Base-by-base conservation (phyloP, 805 yeast genomes). In the Pichia paraexigua region DNA sequence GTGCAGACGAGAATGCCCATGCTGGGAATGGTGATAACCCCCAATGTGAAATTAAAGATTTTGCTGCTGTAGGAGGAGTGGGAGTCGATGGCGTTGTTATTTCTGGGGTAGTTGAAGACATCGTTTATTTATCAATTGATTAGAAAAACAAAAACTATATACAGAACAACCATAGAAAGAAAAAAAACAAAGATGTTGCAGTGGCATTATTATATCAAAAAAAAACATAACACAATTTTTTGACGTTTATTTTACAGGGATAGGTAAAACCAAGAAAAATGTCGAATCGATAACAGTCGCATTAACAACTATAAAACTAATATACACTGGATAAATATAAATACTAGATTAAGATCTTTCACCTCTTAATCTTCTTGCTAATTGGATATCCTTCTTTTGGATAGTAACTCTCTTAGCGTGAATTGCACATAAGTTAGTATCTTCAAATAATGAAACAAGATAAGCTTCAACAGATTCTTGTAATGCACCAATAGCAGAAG, bases 401-500 rank as follows among this genome's bases (percentile, higher is more conserved):
- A 92, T 89, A 60, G 99, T 92, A 63, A 92, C 98, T 77, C 99
- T 86, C 84, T 94, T 92, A 67, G 98, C 99, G 75, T 92, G 99
- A 63, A 90, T 88, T 60, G 98, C 97, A 77, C 97, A 94, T 78
- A 92, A 81, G 79, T 91, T 92, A 60, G 98, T 94, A 74, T 94
- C 98, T 79, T 92, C 98, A 63, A 92, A 94, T 67, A 92, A 75
- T 55, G 96, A 88, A 50, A 92, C 97, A 65, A 94, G 79, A 81
- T 90, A 94, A 67, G 97, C 97, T 79, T 92, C 99, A 57, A 92
- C 96, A 58, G 98, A 91, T 77, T 94, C 99, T 74, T 92, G 99
- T 65, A 92, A 78, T 62, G 99, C 99, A 75, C 96, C 91, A 60
- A 92, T 86, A 60, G 99, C 99, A 60, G 95, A 87, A 52, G 96